These are phyloP conservation scores for Calonectria pteridis DNA, from an alignment of 2,329 filamentous ascomycete species.

Conservation along the genomic window DNA sequence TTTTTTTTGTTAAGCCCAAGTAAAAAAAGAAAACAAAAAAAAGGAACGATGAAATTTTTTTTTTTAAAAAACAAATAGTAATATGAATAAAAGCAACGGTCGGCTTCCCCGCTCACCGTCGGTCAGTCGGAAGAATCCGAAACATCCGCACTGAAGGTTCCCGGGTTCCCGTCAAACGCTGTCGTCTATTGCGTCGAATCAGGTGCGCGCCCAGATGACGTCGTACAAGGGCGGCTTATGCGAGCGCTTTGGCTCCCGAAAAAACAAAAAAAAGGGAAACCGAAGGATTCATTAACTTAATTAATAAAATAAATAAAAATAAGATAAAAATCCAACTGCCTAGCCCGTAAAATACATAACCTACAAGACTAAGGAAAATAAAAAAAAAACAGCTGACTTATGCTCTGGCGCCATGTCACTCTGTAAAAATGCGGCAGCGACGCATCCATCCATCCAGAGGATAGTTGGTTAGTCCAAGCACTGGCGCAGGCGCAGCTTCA, in stretches of 20 bases:
- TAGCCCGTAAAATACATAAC: not conserved
- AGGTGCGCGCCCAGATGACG: not conserved
- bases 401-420: not conserved
- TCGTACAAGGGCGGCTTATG: not conserved
- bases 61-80: too few species aligned
- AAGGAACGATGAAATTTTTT: too few species aligned
- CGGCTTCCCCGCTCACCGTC: not conserved
- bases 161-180: slow-evolving; percentile 6
- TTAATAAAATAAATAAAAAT: not conserved
- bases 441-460: not conserved
- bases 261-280: not conserved
- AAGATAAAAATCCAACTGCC: not conserved
- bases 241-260: not conserved
- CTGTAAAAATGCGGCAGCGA: not conserved
- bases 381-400: not conserved
- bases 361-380: not conserved
- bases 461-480: slow-evolving; percentile 4
- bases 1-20: not conserved
- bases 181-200: slow-evolving; percentile 5
- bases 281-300: not conserved
- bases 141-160: slow-evolving; percentile 9
- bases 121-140: slow-evolving; percentile 10
- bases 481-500: not conserved
- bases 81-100: not conserved
- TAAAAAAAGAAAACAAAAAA: not conserved